phyloP scores from a whole-genome alignment of 2,329 filamentous ascomycete species.

The Cylindrodendrum hubeiense region DNA sequence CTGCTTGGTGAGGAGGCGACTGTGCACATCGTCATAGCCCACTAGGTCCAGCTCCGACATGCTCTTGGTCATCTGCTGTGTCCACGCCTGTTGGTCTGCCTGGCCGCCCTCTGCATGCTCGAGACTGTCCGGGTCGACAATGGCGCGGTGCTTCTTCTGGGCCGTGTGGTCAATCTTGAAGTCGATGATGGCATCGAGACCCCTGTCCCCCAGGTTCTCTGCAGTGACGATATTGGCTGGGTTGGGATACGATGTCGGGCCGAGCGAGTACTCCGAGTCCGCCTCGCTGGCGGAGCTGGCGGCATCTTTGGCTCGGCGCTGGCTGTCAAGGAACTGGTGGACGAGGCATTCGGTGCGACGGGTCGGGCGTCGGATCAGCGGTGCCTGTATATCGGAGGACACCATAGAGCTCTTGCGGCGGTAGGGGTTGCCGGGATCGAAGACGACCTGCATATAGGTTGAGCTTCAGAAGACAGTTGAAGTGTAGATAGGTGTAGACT shows the following conservation, averaged over 20 bases:
- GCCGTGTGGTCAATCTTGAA: slow-evolving; percentile 35
- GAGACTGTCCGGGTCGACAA: slow-evolving; percentile 56
- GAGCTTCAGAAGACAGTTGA: neutral
- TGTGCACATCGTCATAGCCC: slow-evolving; percentile 58
- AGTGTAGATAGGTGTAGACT: slow-evolving; percentile 10
- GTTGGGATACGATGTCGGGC: slow-evolving; percentile 45
- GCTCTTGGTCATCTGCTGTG: slow-evolving; percentile 59
- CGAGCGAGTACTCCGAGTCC: slow-evolving; percentile 44
- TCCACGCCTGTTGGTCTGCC: slow-evolving; percentile 69
- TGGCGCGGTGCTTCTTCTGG: slow-evolving; percentile 41
- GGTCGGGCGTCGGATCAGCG: slow-evolving; percentile 44
- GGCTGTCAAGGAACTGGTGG: slow-evolving; percentile 73
- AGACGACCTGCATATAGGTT: slow-evolving; percentile 64
- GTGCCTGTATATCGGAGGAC: slow-evolving; percentile 57
- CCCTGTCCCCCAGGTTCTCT: slow-evolving; percentile 31
- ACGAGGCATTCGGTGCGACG: slow-evolving; percentile 71
- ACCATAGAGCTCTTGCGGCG: slow-evolving; percentile 77
- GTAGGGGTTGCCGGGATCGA: slow-evolving; percentile 71
- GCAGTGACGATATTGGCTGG: slow-evolving; percentile 27
- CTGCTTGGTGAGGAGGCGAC: slow-evolving; percentile 90
- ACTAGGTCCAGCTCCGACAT: slow-evolving; percentile 56
- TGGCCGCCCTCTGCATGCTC: slow-evolving; percentile 62
- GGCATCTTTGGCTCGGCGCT: slow-evolving; percentile 54
- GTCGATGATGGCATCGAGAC: slow-evolving; percentile 34
- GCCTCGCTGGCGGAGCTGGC: slow-evolving; percentile 44